Base-by-base conservation (phyloP, 768 basidiomycete genomes). In the Phylloporus sp. region DNA sequence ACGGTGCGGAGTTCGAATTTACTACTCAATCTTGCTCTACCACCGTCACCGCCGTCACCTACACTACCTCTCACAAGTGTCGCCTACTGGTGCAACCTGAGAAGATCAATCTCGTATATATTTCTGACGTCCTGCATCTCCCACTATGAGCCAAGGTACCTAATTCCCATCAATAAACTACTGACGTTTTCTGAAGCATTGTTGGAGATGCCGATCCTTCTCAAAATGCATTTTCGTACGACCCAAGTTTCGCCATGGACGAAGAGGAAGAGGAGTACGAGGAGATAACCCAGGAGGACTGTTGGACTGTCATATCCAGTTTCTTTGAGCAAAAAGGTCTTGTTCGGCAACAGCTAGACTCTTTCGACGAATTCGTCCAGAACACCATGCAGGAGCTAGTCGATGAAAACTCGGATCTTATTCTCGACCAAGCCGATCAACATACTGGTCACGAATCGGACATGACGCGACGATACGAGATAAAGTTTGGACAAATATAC, bases 321-420 rank as follows among this genome's bases (percentile, higher is more conserved):
- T 99, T 95, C 76, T 98, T 99, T 70, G 87, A 92, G 56, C 90
- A 93, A 69, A 97, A 95, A 70, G 95, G 95, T 72, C 86, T 99
- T 54, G 97, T 98, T 47, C 84, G 92, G 43, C 97, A 99, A 68
- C 97, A 99, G 68, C 83, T 98, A 48, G 94, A 95, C 73, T 95
- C 91, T 11, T 99, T 95, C 71, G 94, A 99, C 68, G 95, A 98
- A 73, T 99, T 98, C 64, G 91, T 99, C 29, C 93, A 97, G 67
- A 97, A 97, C 61, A 97, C 94, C 13, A 97, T 99, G 94, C 95
- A 98, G 72, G 97, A 98, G 68, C 79, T 99, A 23, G 95, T 99
- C 20, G 97, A 97, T 68, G 97, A 99, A 73, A 91, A 91, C 58
- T 74, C 86, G n/a, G 91, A 92, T 62, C 82, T 99, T 64, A 94